phyloP scores from a whole-genome alignment of 768 basidiomycete species.

The Leccinum broughii region DNA sequence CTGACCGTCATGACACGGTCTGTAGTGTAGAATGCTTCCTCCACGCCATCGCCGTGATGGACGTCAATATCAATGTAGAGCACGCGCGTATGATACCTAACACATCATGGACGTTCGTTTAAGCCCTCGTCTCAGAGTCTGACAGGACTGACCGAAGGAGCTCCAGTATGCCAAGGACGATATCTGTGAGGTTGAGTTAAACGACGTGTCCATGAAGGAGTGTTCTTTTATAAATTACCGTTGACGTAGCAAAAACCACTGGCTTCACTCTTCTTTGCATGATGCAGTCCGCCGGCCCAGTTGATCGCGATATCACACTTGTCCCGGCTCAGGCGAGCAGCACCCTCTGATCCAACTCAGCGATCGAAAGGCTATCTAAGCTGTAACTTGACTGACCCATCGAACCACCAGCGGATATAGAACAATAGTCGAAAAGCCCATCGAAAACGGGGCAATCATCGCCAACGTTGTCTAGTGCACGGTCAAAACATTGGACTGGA shows the following conservation, averaged over 20 bases:
- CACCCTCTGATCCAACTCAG: constrained; percentile 71
- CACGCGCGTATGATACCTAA: constrained; percentile 88
- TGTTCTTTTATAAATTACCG: constrained; percentile 45
- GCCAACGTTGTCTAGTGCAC: constrained; percentile 82
- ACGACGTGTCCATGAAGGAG: neutral
- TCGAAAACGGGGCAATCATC: constrained; percentile 99
- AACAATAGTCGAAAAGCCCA: constrained; percentile 97
- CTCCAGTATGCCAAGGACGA: constrained; percentile 95
- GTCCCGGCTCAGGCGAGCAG: constrained; percentile 89
- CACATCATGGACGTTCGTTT: neutral
- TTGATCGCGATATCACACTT: constrained; percentile 99
- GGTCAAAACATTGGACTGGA: neutral
- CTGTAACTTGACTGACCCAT: constrained; percentile 70
- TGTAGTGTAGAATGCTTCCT: constrained; percentile 99
- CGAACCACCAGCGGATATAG: constrained; percentile 98
- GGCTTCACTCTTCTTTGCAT: constrained; percentile 98
- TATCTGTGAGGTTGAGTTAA: constrained; percentile 56
- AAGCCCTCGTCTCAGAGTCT: neutral
- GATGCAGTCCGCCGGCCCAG: constrained; percentile 98
- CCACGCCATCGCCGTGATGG: constrained; percentile 98
- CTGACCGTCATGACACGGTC: constrained; percentile 98
- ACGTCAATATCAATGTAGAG: constrained; percentile 99
- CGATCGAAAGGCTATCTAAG: constrained; percentile 4
- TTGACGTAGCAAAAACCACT: constrained; percentile 99
- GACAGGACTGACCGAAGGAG: constrained; percentile 64